Evolutionary conservation across 306 rosid species (phyloP).

Genomic region (Cicer chorassanicum): DNA sequence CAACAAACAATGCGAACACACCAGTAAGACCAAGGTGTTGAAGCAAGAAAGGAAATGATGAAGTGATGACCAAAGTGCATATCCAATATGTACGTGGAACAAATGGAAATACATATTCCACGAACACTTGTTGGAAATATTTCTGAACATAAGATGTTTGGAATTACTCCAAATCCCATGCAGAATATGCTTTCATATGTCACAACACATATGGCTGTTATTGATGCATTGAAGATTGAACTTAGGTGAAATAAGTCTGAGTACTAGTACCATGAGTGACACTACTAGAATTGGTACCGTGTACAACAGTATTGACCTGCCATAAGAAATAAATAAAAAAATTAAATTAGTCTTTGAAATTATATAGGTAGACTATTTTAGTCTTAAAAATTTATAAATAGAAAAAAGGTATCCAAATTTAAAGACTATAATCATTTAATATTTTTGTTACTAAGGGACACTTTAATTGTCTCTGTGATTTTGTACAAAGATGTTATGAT

Average conservation of each 20-base stretch:
- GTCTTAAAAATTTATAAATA: too few species aligned
- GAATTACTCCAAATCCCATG: conserved; percentile 72
- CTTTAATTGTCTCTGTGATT: too few species aligned
- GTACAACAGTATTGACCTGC: conserved; percentile 60
- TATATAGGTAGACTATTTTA: too few species aligned
- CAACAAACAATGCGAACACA: conserved; percentile 55
- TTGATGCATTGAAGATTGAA: conserved; percentile 49
- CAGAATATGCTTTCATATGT: conserved; percentile 62
- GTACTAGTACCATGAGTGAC: conserved; percentile 51
- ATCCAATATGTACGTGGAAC: conserved; percentile 67
- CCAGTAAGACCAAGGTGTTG: conserved; percentile 59
- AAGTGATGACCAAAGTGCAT: conserved; percentile 57
- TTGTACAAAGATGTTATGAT: too few species aligned
- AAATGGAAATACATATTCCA: conserved; percentile 68
- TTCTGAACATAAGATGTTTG: conserved; percentile 67
- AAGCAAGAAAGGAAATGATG: conserved; percentile 60
- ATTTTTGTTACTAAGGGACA: too few species aligned
- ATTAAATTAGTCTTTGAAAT: too few species aligned
- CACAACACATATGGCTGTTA: conserved; percentile 56
- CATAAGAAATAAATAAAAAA: neutral
- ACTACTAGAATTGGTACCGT: conserved; percentile 62
- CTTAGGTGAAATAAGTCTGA: conserved; percentile 48
- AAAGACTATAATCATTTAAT: too few species aligned
- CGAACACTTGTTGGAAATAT: conserved; percentile 74
- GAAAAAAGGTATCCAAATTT: too few species aligned